Evolutionary conservation across 192 early-diverging fungal genomes (phyloP), one percentile per base, ranked within the genome.

Genomic region (Podila minutissima): DNA sequence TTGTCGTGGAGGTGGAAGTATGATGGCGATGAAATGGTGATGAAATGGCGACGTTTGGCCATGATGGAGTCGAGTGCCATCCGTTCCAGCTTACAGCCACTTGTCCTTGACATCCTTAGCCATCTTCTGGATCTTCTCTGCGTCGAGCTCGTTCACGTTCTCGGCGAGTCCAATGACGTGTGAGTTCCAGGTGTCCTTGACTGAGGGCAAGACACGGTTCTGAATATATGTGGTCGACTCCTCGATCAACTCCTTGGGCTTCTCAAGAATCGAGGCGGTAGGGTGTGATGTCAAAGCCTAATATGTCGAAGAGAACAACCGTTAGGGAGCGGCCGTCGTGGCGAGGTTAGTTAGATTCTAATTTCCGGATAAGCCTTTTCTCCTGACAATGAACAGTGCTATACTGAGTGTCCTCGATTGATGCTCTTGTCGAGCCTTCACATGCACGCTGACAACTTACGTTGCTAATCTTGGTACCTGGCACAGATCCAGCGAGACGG

Each of bases 161-260:
- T 67, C 50, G 61, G 77, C 77, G 22, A 81, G 46, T 22, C 71
- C 71, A 61, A 81, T 81, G 29, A 81, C 66, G 50, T 81, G 77
- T 9, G 69, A 50, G 71, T 81, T 81, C 77, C 77, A 81, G 48
- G 77, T 81, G 31, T 81, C 77, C 67, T 81, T 81, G 66, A 81
- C 77, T 1, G 77, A 59, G 55, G 77, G 77, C 28, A 81, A 24
- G 26, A 81, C 38, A 17, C 77, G 66, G 32, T 46, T 61, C 66
- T 81, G 70, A 41, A 81, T 17, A 33, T 81, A 81, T 5, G 77
- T 53, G 12, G 77, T 51, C 60, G 77, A 81, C 35, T 81, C 71
- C 8, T 81, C 77, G 22, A 81, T 28, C 46, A 81, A 28, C 71
- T 81, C 77, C 67, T 81, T 81, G 51, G 77, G 77, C 62, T 81